Conservation (phyloP, 176 grass and related monocot genomes). For the Luzula sylvatica region DNA sequence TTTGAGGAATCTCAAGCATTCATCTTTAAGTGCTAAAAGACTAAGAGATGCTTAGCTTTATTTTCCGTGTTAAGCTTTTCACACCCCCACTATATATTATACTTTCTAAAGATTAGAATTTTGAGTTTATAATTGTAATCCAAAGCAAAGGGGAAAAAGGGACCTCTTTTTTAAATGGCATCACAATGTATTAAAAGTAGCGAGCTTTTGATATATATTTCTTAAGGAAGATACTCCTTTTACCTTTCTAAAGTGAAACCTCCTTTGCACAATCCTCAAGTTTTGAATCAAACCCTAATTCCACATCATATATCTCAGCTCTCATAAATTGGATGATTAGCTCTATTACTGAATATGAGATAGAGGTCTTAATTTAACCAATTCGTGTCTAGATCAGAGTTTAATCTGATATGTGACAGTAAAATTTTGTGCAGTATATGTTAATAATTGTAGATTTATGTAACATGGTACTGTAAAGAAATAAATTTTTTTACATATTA, state of each 20-base stretch:
- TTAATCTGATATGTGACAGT: too few species aligned
- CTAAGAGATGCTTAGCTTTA: slow-evolving; percentile 47
- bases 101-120: slow-evolving; percentile 35
- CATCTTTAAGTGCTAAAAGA: slow-evolving; percentile 40
- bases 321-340: background rate
- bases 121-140: slow-evolving; percentile 27
- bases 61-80: slow-evolving; percentile 33
- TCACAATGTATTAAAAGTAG: slow-evolving; percentile 49
- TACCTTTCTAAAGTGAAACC: slow-evolving; percentile 25
- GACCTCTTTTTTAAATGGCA: slow-evolving; percentile 38
- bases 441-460: too few species aligned
- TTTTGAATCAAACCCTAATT: slow-evolving; percentile 29
- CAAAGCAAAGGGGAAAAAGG: slow-evolving; percentile 18
- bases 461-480: too few species aligned
- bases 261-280: slow-evolving; percentile 37
- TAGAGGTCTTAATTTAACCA: too few species aligned
- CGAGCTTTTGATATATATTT: slow-evolving; percentile 46
- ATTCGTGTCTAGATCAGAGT: too few species aligned
- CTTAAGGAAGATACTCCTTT: slow-evolving; percentile 22
- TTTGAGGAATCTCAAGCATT: slow-evolving; percentile 44
- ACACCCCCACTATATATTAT: slow-evolving; percentile 23
- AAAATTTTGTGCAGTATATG: too few species aligned
- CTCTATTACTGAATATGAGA: too few species aligned
- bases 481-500: too few species aligned
- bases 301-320: background rate